Evolutionary conservation across 176 grass and related monocot species (phyloP), one percentile per base, ranked within the genome.

Genomic region (Hsuehochloa calcarea): DNA sequence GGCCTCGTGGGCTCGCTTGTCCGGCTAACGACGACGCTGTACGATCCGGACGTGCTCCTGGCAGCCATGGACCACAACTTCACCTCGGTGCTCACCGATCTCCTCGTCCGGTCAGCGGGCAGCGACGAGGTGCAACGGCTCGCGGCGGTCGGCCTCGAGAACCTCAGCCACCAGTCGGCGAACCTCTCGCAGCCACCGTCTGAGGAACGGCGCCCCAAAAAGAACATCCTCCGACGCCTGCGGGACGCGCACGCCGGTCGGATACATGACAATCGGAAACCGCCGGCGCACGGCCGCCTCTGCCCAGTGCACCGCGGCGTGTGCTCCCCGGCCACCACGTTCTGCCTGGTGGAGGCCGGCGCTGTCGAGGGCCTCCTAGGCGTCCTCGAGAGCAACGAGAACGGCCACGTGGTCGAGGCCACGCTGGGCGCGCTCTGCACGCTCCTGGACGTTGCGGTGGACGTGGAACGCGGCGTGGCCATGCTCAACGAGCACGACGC

Each of bases 111-210:
- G 27, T 81, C 92, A 1, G 55, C 71, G 0, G 85, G 91, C 51
- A 94, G 92, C 35, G 90, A 95, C 10, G 93, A 96, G 87, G 88
- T 94, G 41, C 93, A 96, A 87, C 79, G 86, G 79, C 90, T 96
- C 2, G 97, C 92, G 3, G 90, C 93, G 7, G 80, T 85, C 0
- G 93, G 93, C 16, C 88, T 99, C 0, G 82, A 83, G 86, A 99
- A 99, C 86, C 97, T 99, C 52, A 91, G 91, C 50, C 83, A 74
- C 10, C 82, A 91, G 23, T 92, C 97, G 5, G n/a, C 81, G 5
- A 79, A 65, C 60, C 88, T 96, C 0, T 91, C 93, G 0, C 93
- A 86, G 75, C 82, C 82, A 3, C 84, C 80, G 0, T 69, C 82
- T 0, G 93, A 90, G 25, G 54, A 84, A 3, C 79, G 50, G 5